phyloP scores from a whole-genome alignment of 1,284 basidiomycete genomes.

The Leccinum huronense region DNA sequence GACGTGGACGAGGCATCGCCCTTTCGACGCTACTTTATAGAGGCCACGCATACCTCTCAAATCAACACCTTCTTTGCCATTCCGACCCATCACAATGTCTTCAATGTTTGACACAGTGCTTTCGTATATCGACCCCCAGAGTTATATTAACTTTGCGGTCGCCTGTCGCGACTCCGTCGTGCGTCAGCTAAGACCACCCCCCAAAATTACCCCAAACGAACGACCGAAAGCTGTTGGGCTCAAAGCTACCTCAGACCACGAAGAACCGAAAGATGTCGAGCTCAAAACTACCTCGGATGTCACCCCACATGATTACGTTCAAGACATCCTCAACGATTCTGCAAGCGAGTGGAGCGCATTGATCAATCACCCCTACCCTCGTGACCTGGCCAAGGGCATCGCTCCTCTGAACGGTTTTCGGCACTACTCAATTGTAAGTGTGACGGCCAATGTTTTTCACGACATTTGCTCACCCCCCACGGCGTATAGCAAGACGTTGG shows the following conservation, averaged over 20 bases:
- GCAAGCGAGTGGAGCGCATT: neutral
- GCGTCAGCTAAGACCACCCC: neutral
- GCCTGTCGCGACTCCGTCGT: neutral
- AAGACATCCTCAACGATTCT: neutral
- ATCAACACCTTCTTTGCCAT: neutral
- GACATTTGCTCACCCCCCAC: neutral
- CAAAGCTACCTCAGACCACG: neutral
- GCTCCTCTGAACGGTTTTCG: conserved; percentile 17
- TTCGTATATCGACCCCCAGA: neutral
- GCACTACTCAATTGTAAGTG: conserved; percentile 16
- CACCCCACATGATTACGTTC: conserved; percentile 1
- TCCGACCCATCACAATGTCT: neutral
- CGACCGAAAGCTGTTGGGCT: neutral
- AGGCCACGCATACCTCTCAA: neutral
- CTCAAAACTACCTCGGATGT: neutral
- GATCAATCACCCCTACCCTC: conserved; percentile 3
- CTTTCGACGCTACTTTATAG: neutral
- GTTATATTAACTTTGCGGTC: neutral
- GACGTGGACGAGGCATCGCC: neutral
- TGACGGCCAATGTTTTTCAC: neutral
- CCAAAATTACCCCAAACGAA: neutral
- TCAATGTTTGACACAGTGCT: neutral
- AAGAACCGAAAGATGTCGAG: neutral
- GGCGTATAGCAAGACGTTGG: conserved; percentile 12
- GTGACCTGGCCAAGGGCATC: conserved; percentile 1